Base-by-base conservation (phyloP, 768 basidiomycete genomes). In the Strobilomyces dryophilus region DNA sequence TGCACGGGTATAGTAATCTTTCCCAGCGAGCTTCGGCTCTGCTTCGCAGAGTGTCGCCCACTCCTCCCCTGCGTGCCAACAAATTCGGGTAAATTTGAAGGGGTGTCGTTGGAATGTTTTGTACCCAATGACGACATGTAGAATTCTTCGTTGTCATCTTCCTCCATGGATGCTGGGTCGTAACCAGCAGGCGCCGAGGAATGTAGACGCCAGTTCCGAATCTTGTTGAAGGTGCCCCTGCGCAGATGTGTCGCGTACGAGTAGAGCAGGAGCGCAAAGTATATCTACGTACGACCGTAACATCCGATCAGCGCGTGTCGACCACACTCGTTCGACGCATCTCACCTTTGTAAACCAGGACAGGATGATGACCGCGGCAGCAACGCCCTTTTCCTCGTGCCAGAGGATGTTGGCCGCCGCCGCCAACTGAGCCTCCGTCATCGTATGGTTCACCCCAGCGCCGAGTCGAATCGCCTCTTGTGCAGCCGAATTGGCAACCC, bases 181-280 rank as follows among this genome's bases (percentile, higher is more conserved):
- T 51, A 69, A 32, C 55, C 68, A 51, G 59, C 61, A 39, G 68
- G 50, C 29, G 51, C 48, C 5, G 59, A 45, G 11, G 60, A 50
- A 54, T 42, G 18, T 9, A 54, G 27, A 31, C 71, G 65, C 53
- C 70, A 70, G 51, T 77, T 70, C 46, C 80, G 80, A 41, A 99
- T 83, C 14, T 85, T 75, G 58, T 89, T 88, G 66, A 95, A 98
- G 21, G 91, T 89, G 43, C 93, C 91, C 62, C 87, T 87, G 42
- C 94, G 89, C 49, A 98, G 85, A 69, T 98, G 97, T 2, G 82
- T 76, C 4, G 93, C 94, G 68, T 90, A 98, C 14, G 95, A 98
- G 71, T 98, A 99, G 29, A 98, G 74, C 51, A 94, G 71, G 39
- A 89, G 72, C 41, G 88, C 87, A 70, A 99, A 94, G 75, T 97